Base-by-base conservation (phyloP, 1,284 basidiomycete species). In the Stygiomarasmius scandens region DNA sequence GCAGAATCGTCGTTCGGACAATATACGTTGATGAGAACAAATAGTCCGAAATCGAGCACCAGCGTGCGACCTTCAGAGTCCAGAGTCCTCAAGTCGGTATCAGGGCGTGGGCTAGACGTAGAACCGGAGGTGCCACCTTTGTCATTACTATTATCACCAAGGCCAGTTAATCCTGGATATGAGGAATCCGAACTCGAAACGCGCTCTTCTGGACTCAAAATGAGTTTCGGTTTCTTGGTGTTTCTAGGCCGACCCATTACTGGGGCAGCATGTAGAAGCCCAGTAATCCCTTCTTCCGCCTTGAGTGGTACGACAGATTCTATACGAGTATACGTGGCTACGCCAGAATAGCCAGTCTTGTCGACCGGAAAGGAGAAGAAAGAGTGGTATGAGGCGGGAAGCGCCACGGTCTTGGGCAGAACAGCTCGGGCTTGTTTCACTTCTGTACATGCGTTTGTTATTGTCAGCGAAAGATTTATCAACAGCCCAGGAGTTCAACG, bases 21-120 rank as follows among this genome's bases (percentile, higher is more conserved):
- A 71, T 99, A 99, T 10, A 96, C 85, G 69, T 98, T 98, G 81
- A 99, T 92, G 45, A 99, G 84, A n/a, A 99, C 93, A 69, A 99
- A 99, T 23, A 98, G 75, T 2, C 95, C 89, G 63, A 90, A 85
- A 74, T 96, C 94, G n/a, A 93, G 66, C 6, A 92, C 79, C 1
- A 95, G 77, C 0, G 84, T 84, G 20, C 95, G 85, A 2, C 95
- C 94, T 74, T 96, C 95, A 46, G 77, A 72, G 72, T 96, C 95
- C 14, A 96, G 79, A 19, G 74, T 70, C 32, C 77, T 73, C 48
- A 85, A 79, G 61, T 86, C 77, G 1, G 70, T 67, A 9, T 41
- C 38, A 41, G 38, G 16, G 38, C 16, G 38, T 16, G 38, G 16
- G n/a, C 12, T 32, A 12, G 29, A 32, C 12, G 5, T 32, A 12